Evolutionary conservation across 2,329 filamentous ascomycete species (phyloP), one percentile per base, ranked within the genome.

Genomic region (Dactylellina cionopaga): DNA sequence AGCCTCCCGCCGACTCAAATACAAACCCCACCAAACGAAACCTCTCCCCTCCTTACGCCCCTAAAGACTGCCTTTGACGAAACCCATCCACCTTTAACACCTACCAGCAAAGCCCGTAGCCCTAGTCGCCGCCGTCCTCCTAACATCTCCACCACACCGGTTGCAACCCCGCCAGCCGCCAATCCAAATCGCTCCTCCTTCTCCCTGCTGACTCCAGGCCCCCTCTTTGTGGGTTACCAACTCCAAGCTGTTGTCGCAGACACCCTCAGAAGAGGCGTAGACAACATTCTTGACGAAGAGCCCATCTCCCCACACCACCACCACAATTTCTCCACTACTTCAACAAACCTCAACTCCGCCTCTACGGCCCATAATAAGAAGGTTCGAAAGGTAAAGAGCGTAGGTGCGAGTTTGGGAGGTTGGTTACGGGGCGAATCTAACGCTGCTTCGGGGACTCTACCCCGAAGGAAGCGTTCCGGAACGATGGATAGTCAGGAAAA

Each of bases 161-260:
- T 58, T 9, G 63, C 62, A n/a, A 66, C 62, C 13, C 51, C 69
- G 17, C 69, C 69, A 22, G 19, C 47, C 33, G 43, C 55, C 25
- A 64, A 71, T 17, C 66, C 66, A 33, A 71, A 71, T 27, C 52
- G 59, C 15, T 68, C 62, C 2, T 55, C 51, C 39, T 33, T 66
- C 41, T 74, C 69, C 17, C 54, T 74, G 7, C 29, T 77, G 6
- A 65, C 76, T 11, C 76, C 76, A 5, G 76, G 75, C 11, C 74
- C 76, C 2, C 62, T 74, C 22, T 64, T 77, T 25, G 73, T 76
- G 9, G 76, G 76, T 29, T 77, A 75, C 58, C 76, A 77, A 56
- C 46, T 77, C n/a, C 74, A 76, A 33, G 74, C 66, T 24, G 75
- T 76, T 9, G 64, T 77, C 33, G 75, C 68, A 9, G 76, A 77